These are phyloP conservation scores for Pterocarpus macrocarpus DNA, from an alignment of 306 rosid genomes.

Conservation along the genomic window DNA sequence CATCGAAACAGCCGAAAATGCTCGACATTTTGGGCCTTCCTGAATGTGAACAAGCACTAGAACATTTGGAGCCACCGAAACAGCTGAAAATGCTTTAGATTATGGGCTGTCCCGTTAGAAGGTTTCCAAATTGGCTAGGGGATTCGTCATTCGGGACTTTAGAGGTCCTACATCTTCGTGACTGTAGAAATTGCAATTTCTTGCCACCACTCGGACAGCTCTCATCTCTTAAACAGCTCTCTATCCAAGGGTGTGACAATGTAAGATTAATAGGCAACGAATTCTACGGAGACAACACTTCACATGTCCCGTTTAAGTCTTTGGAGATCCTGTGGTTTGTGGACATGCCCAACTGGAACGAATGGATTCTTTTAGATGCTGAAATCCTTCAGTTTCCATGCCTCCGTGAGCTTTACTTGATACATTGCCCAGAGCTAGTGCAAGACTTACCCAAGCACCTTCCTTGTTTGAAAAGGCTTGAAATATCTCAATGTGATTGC, in stretches of 20 bases:
- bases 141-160: not conserved
- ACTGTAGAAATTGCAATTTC: not conserved
- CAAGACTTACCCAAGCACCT: not conserved
- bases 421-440: not conserved
- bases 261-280: not conserved
- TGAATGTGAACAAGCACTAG: not conserved
- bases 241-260: not conserved
- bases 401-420: not conserved
- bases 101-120: not conserved
- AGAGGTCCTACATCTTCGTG: not conserved
- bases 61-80: not conserved
- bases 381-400: not conserved
- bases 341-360: constrained; percentile 3
- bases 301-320: not conserved
- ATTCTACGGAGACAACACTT: not conserved
- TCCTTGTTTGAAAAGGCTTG: not conserved
- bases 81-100: not conserved
- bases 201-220: constrained; percentile 15
- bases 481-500: not conserved
- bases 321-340: not conserved
- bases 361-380: too few relatives aligned
- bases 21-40: not conserved
- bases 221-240: not conserved
- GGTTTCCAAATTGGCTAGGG: constrained; percentile 3
- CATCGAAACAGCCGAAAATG: not conserved